Base-by-base conservation (phyloP, 768 basidiomycete genomes). In the Roridomyces roridus region DNA sequence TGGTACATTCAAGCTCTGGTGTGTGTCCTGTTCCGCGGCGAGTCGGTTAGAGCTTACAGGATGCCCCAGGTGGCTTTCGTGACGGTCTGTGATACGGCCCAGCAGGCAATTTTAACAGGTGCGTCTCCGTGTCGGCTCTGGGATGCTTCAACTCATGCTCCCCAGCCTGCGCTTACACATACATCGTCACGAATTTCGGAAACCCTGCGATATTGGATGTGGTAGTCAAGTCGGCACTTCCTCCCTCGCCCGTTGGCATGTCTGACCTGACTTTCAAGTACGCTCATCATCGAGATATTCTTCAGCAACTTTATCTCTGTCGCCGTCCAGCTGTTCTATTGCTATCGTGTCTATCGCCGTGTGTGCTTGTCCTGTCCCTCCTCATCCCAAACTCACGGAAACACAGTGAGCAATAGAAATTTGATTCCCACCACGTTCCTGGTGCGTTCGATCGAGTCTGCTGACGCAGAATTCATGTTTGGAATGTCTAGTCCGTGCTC, bases 251-350 rank as follows among this genome's bases (percentile, higher is more conserved):
- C 12, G 5, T 5, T 18, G 37, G 1, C 8, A 9, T 26, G 15
- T 14, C 39, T 39, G 26, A 24, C 14, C 17, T 36, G 21, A 45
- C 25, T 18, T 24, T 1, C 5, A 40, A 62, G 60, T 43, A 62
- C 60, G 17, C 36, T 62, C 14, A 58, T 62, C 36, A 62, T 62
- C 21, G 51, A 62, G 37, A 55, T 62, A 20, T 62, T 55, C 51
- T 55, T 55, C 52, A 58, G 56, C 10, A 28, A 55, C 21, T 49
- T 51, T 29, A 58, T 62, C 24, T 55, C 51, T 2, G 14, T 62
- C 17, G 43, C 35, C 2, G 60, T 62, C 21, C 60, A 62, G 39
- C 34, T 57, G 51, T 53, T 53, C 17, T 53, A 53, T 18, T 53
- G 51, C 14, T 53, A 46, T 21, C 51, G 51, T 8, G 51, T 53